Percentiles rank a stretch among this genome's conserved stretches.
Evolutionary conservation across 192 early-diverging fungal genomes (phyloP).

Genomic region (Oehlia diaphana): DNA sequence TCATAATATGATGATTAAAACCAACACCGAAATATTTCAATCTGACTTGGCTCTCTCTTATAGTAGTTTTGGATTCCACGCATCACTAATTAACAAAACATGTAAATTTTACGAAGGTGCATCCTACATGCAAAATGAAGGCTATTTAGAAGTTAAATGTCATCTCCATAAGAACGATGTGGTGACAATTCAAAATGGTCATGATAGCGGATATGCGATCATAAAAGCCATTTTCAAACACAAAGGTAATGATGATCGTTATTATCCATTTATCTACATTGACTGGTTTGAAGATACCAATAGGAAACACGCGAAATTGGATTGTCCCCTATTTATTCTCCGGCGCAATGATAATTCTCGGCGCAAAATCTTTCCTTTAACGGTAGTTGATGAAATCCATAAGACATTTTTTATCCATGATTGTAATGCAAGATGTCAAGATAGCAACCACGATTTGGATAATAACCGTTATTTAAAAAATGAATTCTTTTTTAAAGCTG

Average conservation of each 20-base stretch:
- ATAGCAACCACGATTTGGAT: too few species aligned
- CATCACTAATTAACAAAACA: not conserved
- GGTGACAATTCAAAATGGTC: not conserved
- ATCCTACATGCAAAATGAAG: not conserved
- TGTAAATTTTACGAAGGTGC: not conserved
- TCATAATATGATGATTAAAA: not conserved
- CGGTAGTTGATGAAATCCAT: too few species aligned
- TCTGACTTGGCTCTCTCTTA: not conserved
- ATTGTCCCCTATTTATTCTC: not conserved
- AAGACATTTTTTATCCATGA: too few species aligned
- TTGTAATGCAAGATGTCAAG: too few species aligned
- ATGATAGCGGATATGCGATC: not conserved
- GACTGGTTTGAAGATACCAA: too few species aligned
- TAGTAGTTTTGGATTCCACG: not conserved
- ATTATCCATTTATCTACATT: not conserved
- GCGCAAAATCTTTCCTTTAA: not conserved
- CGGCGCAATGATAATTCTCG: not conserved
- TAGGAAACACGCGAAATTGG: not conserved
- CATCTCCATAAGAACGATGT: not conserved
- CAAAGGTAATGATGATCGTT: not conserved
- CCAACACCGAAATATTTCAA: not conserved
- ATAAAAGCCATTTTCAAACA: not conserved
- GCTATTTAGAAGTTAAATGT: not conserved
- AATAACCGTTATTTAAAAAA: too few species aligned
- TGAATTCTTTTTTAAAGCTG: too few species aligned